A percentile compares a stretch with the other conserved stretches of the same genome.
Conservation (phyloP, 768 basidiomycete species). For the Boletus vermiculosoides region DNA sequence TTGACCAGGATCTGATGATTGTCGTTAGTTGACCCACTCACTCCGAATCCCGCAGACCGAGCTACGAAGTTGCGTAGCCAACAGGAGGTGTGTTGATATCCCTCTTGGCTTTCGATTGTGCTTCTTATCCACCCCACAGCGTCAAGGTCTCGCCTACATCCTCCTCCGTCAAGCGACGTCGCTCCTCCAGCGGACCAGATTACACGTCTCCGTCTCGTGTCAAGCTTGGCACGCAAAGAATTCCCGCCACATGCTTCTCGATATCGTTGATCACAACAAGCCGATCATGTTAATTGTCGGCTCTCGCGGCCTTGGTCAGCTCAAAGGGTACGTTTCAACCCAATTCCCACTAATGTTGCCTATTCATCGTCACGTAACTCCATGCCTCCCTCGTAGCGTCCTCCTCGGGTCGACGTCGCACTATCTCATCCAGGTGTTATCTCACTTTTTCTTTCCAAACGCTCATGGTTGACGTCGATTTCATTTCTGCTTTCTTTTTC, state of each 20-base stretch:
- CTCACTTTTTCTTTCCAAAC: not conserved
- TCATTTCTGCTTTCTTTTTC: not conserved
- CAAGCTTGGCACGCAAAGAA: conserved; percentile 99
- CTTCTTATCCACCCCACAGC: conserved; percentile 42
- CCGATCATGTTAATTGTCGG: conserved; percentile 95
- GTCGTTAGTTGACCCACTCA: conserved; percentile 59
- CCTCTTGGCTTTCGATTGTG: conserved; percentile 4
- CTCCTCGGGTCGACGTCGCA: conserved; percentile 93
- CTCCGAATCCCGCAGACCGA: conserved; percentile 72
- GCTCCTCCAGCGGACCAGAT: conserved; percentile 83
- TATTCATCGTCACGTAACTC: not conserved
- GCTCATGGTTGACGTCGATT: not conserved
- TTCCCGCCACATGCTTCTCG: conserved; percentile 84
- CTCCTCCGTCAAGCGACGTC: conserved; percentile 87
- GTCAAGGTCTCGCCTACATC: conserved; percentile 85
- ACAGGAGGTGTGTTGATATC: conserved; percentile 67
- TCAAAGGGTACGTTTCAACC: conserved; percentile 68
- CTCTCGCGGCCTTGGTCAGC: conserved; percentile 82
- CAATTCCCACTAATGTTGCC: too few species aligned
- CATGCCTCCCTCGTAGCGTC: conserved; percentile 49
- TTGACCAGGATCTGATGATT: conserved; percentile 3
- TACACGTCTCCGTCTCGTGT: conserved; percentile 85
- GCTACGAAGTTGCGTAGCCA: conserved; percentile 80
- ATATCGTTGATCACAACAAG: conserved; percentile 83
- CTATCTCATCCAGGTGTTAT: conserved; percentile 77